Percentiles rank a stretch among this genome's conserved stretches.
Conservation (phyloP, 192 early-diverging fungal species). For the Backusella macrospora region DNA sequence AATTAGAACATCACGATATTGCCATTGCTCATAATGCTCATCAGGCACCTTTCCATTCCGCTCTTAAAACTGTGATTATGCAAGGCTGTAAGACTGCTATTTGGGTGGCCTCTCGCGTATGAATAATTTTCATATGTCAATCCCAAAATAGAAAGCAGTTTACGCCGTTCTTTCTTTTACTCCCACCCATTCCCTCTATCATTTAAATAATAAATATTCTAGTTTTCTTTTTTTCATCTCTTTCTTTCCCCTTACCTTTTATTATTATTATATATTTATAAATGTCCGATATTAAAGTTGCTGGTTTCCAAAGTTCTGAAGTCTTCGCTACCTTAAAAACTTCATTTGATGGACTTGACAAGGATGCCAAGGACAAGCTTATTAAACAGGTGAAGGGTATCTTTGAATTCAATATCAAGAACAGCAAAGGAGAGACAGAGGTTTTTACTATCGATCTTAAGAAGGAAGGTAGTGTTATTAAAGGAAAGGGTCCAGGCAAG, state of each 20-base stretch:
- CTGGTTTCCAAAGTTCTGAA: conserved; percentile 74
- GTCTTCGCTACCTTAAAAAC: conserved; percentile 72
- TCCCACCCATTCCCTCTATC: background rate
- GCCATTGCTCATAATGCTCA: conserved; percentile 86
- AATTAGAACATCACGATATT: conserved; percentile 91
- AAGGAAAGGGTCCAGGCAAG: conserved; percentile 57
- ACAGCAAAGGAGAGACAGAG: conserved; percentile 64
- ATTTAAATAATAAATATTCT: background rate
- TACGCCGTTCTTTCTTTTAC: background rate
- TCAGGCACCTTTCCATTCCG: conserved; percentile 77
- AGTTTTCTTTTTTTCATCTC: too few species aligned
- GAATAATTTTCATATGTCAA: conserved; percentile 31
- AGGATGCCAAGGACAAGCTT: conserved; percentile 60
- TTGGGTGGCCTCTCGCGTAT: conserved; percentile 86
- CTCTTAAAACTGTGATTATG: conserved; percentile 77
- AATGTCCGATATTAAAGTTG: conserved; percentile 31
- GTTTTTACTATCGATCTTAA: conserved; percentile 90
- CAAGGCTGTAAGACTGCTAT: conserved; percentile 92
- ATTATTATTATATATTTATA: too few species aligned
- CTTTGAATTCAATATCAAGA: conserved; percentile 88
- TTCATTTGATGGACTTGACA: conserved; percentile 56
- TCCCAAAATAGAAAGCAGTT: conserved; percentile 3
- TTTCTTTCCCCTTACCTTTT: too few species aligned
- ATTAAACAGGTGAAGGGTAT: conserved; percentile 82
- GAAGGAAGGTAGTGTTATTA: conserved; percentile 61